Base-by-base conservation (phyloP, 306 rosid genomes). In the Castanea mollissima region DNA sequence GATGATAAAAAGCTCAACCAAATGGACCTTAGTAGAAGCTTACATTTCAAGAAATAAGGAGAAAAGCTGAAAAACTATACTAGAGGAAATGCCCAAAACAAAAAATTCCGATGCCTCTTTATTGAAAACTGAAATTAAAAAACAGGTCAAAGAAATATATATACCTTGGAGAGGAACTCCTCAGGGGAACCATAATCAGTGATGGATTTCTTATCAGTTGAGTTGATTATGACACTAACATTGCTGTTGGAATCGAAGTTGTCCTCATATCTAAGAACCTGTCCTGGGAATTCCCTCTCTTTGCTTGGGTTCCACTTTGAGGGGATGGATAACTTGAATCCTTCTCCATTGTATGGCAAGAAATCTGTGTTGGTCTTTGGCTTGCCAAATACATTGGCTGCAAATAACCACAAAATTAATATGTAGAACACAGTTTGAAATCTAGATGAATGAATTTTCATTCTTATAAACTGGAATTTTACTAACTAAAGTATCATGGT, bases 361-460 rank as follows among this genome's bases (percentile, higher is more conserved):
- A 88, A 95, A 49, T 95, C 99, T 51, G 99, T 95, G 91, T 90
- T 71, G 62, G 78, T 65, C 87, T 95, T 95, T 31, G 99, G 99
- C 91, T 93, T 93, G 70, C 99, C 99, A 83, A 95, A 95, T 51
- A 95, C 91, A 85, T 95, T 95, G 57, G 99, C 99, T 95, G 91
- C 91, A 87, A 81, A 46, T 11, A 73, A 70, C 6, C 85, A 69
- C 72, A 41, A 55, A 64, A 38, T 65, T 44, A 20, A 23, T 63
- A 49, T 65, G 63, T 67, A 8, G 51, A 35, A 67, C 5, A 65
- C 46, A 54, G 8, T 71, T 59, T 49, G 54, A 49, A 23, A 46
- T 20, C 46, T 44, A 49, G 54, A 49, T 49, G 54, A 49, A 49
- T 49, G 54, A 16, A 49, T 19, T 41, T 58, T 54, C 54, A 20